phyloP scores from a whole-genome alignment of 2,329 filamentous ascomycete genomes.

The Claviceps lovelessii region DNA sequence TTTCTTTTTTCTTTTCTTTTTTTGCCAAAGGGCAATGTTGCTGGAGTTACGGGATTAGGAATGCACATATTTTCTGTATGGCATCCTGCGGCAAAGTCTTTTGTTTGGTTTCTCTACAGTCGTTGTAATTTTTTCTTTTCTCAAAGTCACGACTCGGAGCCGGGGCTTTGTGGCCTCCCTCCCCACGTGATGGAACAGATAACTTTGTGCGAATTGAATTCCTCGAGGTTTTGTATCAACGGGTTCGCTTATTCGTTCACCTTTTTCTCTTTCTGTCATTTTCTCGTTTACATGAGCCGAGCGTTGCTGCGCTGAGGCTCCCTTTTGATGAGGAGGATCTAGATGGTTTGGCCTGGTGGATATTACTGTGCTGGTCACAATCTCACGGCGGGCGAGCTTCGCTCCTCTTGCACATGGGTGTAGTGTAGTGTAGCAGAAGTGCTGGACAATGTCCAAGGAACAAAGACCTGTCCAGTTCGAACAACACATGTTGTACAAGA shows the following conservation, averaged over 20 bases:
- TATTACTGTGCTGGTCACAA: constrained; percentile 19
- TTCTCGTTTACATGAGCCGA: too few species aligned
- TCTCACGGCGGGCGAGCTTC: constrained; percentile 8
- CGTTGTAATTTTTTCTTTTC: background rate
- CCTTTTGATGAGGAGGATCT: too few species aligned
- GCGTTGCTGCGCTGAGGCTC: too few species aligned
- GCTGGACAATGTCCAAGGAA: too few species aligned
- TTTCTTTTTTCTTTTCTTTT: background rate
- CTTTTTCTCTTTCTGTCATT: too few species aligned
- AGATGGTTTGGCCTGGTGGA: constrained; percentile 7
- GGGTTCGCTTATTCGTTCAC: too few species aligned
- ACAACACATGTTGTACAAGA: too few species aligned
- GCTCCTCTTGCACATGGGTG: background rate
- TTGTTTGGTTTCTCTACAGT: background rate
- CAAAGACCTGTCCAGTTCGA: too few species aligned
- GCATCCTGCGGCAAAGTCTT: background rate
- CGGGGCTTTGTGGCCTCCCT: background rate
- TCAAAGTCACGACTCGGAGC: background rate
- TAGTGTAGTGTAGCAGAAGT: background rate
- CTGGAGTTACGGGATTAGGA: background rate
- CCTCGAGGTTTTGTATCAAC: too few species aligned
- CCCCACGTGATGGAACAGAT: background rate
- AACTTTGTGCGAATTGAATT: too few species aligned
- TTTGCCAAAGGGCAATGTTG: background rate
- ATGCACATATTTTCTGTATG: background rate